phyloP scores from a whole-genome alignment of 768 basidiomycete genomes.

The Floccularia luteovirens region DNA sequence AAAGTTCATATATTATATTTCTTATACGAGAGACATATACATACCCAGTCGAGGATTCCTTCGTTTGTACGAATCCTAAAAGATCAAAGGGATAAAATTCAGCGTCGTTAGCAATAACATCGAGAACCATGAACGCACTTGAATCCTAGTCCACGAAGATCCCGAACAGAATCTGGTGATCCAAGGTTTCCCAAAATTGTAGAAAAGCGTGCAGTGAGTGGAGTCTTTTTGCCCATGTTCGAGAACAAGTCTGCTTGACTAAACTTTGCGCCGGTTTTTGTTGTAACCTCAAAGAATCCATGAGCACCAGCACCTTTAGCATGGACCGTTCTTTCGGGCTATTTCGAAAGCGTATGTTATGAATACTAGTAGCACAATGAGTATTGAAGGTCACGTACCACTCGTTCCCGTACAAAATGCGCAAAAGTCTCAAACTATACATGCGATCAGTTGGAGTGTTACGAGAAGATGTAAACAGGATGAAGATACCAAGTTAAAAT shows the following conservation, averaged over 20 bases:
- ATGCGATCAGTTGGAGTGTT: neutral
- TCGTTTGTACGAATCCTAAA: conserved; percentile 26
- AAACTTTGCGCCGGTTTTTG: conserved; percentile 26
- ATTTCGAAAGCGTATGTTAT: neutral
- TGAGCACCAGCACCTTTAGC: conserved; percentile 36
- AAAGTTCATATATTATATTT: neutral
- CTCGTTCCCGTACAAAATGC: neutral
- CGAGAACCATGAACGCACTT: conserved; percentile 22
- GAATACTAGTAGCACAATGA: neutral
- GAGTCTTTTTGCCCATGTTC: conserved; percentile 19
- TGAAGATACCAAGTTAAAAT: neutral
- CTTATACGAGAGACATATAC: neutral
- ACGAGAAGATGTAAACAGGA: neutral
- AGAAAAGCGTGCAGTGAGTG: conserved; percentile 38
- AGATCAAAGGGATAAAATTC: neutral
- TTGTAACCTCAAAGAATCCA: conserved; percentile 47
- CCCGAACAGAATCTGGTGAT: conserved; percentile 37
- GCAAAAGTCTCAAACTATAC: neutral
- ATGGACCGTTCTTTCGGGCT: conserved; percentile 25
- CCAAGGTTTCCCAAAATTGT: conserved; percentile 50
- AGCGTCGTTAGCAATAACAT: conserved; percentile 4
- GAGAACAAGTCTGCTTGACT: conserved; percentile 23
- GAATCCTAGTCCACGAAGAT: conserved; percentile 47
- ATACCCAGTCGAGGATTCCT: conserved; percentile 23
- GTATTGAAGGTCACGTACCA: neutral